These are phyloP conservation scores for Mycena maculata DNA, from an alignment of 768 basidiomycete genomes.

Conservation along the genomic window DNA sequence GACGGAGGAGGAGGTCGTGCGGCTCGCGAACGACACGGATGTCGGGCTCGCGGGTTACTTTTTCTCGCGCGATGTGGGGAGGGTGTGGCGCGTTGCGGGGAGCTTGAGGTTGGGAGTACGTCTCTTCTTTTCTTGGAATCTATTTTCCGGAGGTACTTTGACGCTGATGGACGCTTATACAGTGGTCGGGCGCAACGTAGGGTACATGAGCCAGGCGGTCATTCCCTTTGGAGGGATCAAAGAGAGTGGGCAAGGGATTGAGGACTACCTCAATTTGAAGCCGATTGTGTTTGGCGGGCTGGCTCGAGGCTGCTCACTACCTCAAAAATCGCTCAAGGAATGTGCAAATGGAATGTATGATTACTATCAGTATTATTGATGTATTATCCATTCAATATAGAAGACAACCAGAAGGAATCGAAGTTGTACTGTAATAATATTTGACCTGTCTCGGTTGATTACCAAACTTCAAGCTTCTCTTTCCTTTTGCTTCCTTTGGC, in stretches of 20 bases:
- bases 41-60: constrained; percentile 96
- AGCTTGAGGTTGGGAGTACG: constrained; percentile 85
- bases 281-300: constrained; percentile 85
- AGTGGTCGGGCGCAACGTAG: constrained; percentile 85
- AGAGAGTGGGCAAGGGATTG: constrained; percentile 91
- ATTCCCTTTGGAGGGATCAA: constrained; percentile 94
- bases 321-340: no score
- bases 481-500: no score
- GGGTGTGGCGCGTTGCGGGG: constrained; percentile 97
- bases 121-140: constrained; percentile 44
- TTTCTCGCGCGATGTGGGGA: constrained; percentile 85
- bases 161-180: constrained; percentile 7
- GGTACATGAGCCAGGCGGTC: constrained; percentile 77
- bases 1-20: constrained; percentile 93
- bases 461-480: no score
- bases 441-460: no score
- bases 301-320: constrained; percentile 32
- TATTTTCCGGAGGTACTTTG: background rate
- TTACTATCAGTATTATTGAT: background rate
- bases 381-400: background rate
- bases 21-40: constrained; percentile 83
- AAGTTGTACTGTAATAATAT: no score
- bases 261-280: constrained; percentile 89
- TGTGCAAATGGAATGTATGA: no score
- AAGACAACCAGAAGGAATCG: no score